Evolutionary conservation across 305 asterid species (phyloP), one percentile per base, ranked within the genome.

Genomic region (Ruellia speciosa): DNA sequence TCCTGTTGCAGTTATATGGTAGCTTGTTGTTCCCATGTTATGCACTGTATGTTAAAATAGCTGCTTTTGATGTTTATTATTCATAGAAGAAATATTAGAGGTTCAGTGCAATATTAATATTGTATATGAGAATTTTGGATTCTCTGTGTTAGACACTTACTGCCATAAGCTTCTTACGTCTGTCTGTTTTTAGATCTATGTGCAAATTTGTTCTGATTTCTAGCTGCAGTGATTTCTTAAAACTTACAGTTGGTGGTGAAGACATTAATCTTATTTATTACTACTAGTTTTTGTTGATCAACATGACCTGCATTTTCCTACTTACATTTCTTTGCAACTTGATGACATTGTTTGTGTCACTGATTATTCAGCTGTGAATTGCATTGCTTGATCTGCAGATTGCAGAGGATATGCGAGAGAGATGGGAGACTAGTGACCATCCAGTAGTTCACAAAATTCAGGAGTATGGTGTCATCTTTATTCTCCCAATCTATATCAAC

Each of bases 381-480:
- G 57, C 24, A 14, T 66, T 55, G 17, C 11, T 24, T 67, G 33
- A 18, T 54, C 66, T 73, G 56, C 82, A 92, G 99, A 76, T 92
- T 65, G 97, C 90, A 4, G 99, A 86, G 72, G 96, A 92, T 64
- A 70, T 88, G 78, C 75, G 86, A 56, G 99, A 86, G 85, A 84
- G 84, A 69, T 92, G 96, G 94, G 97, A 92, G 67, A 88, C 97
- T 14, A 88, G 95, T 66, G 99, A 92, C 72, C 87, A 83, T 75
- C 97, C 96, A 63, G 79, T 84, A 56, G 96, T 92, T 69, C 86
- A 84, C 81, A 92, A 92, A 78, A 81, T 92, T 66, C 97, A 92
- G 62, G 95, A 86, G 99, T 92, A 79, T 45, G 77, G 57, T 43
- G 28, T 55, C 2, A 19, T 67, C 60, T 56, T 70, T 20, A 34